Conservation (phyloP, 2,329 filamentous ascomycete species). For the Biscogniauxia sp. region DNA sequence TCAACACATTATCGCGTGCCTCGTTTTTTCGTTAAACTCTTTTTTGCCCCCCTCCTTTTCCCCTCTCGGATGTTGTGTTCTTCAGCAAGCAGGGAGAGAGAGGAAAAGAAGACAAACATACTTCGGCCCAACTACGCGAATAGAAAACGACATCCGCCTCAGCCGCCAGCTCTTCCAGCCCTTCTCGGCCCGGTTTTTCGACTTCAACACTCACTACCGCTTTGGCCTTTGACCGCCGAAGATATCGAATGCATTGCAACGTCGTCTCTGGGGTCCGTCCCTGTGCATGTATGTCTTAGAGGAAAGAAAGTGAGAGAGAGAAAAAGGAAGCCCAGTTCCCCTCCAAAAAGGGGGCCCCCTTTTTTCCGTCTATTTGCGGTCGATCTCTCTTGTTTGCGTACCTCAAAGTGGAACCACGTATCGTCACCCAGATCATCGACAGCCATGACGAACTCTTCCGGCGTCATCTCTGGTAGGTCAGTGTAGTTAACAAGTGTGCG, state of each 20-base stretch:
- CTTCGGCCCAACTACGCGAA: slow-evolving; percentile 68
- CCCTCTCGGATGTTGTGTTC: slow-evolving; percentile 1
- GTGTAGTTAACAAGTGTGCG: slow-evolving; percentile 72
- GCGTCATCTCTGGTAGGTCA: slow-evolving; percentile 65
- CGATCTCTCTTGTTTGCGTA: slow-evolving; percentile 30
- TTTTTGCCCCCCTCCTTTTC: background rate
- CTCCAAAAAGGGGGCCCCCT: slow-evolving; percentile 3
- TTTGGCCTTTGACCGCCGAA: slow-evolving; percentile 45
- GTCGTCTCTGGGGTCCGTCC: slow-evolving; percentile 64
- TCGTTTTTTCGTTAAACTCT: background rate
- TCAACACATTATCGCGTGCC: slow-evolving; percentile 8
- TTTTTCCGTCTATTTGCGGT: slow-evolving; percentile 17
- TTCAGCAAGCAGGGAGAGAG: slow-evolving; percentile 9
- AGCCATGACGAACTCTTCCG: slow-evolving; percentile 54
- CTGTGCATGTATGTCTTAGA: slow-evolving; percentile 35
- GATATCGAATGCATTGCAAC: slow-evolving; percentile 54
- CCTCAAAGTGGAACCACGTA: slow-evolving; percentile 73
- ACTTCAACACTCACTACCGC: slow-evolving; percentile 66
- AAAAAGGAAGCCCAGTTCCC: no score
- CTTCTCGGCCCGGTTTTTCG: slow-evolving; percentile 64
- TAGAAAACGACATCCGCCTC: slow-evolving; percentile 72
- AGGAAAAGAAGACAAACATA: slow-evolving; percentile 31
- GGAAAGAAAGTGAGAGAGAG: background rate
- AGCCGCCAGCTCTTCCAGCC: slow-evolving; percentile 57
- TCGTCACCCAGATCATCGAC: slow-evolving; percentile 35